These are phyloP conservation scores for Solanum pennellii DNA, from an alignment of 257 asterid species.

Conservation along the genomic window DNA sequence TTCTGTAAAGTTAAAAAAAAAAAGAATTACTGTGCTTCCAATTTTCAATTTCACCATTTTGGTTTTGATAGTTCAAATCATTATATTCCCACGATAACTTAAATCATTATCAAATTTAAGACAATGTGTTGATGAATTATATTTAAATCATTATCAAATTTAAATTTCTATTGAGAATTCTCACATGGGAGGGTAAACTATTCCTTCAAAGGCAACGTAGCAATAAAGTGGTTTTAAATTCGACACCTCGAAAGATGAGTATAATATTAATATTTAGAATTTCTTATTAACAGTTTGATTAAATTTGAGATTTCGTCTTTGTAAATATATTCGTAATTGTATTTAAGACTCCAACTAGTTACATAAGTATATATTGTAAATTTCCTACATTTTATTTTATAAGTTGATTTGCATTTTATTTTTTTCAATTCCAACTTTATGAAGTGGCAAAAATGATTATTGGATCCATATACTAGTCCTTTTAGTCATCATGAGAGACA, in stretches of 20 bases:
- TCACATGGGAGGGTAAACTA: no score
- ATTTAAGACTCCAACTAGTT: no score
- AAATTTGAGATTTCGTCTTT: neutral
- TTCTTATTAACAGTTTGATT: no score
- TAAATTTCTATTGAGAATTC: no score
- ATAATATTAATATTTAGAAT: rapidly evolving
- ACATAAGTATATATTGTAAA: neutral
- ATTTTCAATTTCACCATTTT: neutral
- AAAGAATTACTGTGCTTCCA: neutral
- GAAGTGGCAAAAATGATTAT: neutral
- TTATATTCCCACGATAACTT: neutral
- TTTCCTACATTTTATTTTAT: no score
- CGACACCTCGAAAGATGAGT: neutral
- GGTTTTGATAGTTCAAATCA: neutral
- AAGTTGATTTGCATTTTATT: no score
- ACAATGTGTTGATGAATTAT: no score
- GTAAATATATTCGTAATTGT: neutral
- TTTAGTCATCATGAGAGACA: neutral
- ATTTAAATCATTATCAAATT: no score
- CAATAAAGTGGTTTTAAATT: no score
- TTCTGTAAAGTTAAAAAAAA: neutral
- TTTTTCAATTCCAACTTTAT: neutral
- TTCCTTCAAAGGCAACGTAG: no score
- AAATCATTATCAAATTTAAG: no score
- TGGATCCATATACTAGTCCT: neutral